Evolutionary conservation across 2,329 filamentous ascomycete species (phyloP).

Genomic region (Trichoderma simmonsii): DNA sequence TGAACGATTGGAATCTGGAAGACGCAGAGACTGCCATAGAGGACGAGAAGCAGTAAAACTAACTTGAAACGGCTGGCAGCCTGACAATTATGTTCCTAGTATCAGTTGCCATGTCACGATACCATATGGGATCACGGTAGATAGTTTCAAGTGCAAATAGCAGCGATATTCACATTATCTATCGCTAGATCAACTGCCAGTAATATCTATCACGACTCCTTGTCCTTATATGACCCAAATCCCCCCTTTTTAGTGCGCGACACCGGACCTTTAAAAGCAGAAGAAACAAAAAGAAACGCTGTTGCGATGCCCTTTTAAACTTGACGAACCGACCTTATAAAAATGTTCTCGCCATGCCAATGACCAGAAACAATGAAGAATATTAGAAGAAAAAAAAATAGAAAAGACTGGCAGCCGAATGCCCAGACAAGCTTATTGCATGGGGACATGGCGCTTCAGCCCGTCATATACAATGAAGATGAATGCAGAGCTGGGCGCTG

Average conservation of each 20-base stretch:
- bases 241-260: not conserved
- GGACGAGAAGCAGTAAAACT: constrained; percentile 18
- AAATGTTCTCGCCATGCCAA: not conserved
- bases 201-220: constrained; percentile 11
- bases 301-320: not conserved
- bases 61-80: not conserved
- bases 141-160: not conserved
- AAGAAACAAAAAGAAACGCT: not conserved
- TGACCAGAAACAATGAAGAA: constrained; percentile 19
- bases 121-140: not conserved
- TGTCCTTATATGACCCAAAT: constrained; percentile 3
- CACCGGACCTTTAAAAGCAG: not conserved
- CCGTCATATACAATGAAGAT: constrained; percentile 96
- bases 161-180: not conserved
- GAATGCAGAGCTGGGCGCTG: constrained; percentile 93
- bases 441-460: constrained; percentile 65
- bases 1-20: constrained; percentile 66
- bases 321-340: not conserved
- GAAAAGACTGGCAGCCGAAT: not conserved
- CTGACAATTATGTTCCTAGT: no score
- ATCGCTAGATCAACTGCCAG: not conserved
- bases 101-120: not conserved
- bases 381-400: constrained; percentile 13
- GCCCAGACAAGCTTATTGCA: constrained; percentile 33
- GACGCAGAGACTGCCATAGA: constrained; percentile 28